Conservation (phyloP, 495 filamentous ascomycete species). For the Cladorrhinum samala region DNA sequence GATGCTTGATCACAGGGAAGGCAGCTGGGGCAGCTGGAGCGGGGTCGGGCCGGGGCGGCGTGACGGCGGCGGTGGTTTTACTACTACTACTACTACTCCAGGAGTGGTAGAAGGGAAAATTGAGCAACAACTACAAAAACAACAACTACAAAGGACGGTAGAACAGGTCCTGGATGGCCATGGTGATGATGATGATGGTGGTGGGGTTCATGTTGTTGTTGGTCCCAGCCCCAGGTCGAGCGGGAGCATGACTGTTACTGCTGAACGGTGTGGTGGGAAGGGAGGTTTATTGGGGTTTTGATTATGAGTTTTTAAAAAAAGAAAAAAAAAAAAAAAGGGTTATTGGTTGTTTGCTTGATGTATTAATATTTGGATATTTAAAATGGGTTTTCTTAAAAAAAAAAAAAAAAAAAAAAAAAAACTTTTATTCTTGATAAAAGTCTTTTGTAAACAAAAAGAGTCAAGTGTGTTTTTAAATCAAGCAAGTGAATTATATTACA, state of each 20-base stretch:
- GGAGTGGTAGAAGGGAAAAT: too few relatives aligned
- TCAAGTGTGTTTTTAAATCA: too few relatives aligned
- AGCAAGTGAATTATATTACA: too few relatives aligned
- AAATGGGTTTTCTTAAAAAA: background rate
- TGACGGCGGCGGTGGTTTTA: too few relatives aligned
- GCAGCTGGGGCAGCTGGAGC: conserved; percentile 23
- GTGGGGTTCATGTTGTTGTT: background rate
- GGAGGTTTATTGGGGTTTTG: background rate
- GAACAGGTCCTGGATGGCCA: background rate
- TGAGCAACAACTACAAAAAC: too few relatives aligned
- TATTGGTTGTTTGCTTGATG: background rate
- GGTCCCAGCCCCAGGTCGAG: background rate
- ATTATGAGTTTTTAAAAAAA: background rate
- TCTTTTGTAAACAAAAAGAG: too few relatives aligned
- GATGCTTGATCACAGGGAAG: conserved; percentile 7
- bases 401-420: too few relatives aligned
- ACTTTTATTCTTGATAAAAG: too few relatives aligned
- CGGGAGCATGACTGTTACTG: background rate
- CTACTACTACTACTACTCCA: too few relatives aligned
- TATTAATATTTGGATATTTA: background rate
- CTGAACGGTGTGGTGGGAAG: background rate
- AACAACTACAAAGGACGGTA: too few relatives aligned
- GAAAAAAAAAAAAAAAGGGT: background rate
- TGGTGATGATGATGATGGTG: background rate
- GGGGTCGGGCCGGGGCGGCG: too few relatives aligned